Base-by-base conservation (phyloP, 352 stramenopile genomes). In the Bremia lactucae region DNA sequence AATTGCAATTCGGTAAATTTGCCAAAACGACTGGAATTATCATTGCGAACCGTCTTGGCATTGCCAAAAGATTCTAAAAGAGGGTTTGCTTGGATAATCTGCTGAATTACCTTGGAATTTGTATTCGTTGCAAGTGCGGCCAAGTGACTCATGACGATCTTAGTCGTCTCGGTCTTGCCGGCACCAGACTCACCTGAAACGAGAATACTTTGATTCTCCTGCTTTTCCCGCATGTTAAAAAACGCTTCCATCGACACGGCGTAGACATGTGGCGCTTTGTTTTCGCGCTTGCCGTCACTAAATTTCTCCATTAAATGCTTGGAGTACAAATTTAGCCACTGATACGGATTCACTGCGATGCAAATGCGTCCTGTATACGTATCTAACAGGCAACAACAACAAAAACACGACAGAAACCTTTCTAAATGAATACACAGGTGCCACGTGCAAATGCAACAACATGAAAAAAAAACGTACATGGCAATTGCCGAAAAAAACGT, bases 161-260 rank as follows among this genome's bases (percentile, higher is more conserved):
- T 98, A 13, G 94, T 96, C 8, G 93, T 97, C 65, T 97, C 91
- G 0, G 94, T 98, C 62, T 98, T 98, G 38, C 94, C 94, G 21
- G 94, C 92, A 33, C 94, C 94, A 9, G 79, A 96, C 57, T 98
- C 94, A 23, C 94, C 94, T 35, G 68, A 94, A 2, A 98, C 89
- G 9, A 98, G 62, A 58, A 98, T 96, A 26, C 83, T 96, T 62
- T 98, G 94, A 64, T 97, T 94, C 31, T 82, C 65, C 31, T 66
- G 55, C 15, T 72, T 60, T 22, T 66, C 54, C 21, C 71, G 59
- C 79, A 94, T 88, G 48, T 87, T 79, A 43, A 74, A 78, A 46
- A 90, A 91, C 2, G 78, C 73, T 46, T 90, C 78, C 76, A 89
- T 89, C 13, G 81, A 89, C 37, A 90, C 72, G 3, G 75, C 77